Conservation (phyloP, 2,329 filamentous ascomycete genomes). For the Volutella citrinella region DNA sequence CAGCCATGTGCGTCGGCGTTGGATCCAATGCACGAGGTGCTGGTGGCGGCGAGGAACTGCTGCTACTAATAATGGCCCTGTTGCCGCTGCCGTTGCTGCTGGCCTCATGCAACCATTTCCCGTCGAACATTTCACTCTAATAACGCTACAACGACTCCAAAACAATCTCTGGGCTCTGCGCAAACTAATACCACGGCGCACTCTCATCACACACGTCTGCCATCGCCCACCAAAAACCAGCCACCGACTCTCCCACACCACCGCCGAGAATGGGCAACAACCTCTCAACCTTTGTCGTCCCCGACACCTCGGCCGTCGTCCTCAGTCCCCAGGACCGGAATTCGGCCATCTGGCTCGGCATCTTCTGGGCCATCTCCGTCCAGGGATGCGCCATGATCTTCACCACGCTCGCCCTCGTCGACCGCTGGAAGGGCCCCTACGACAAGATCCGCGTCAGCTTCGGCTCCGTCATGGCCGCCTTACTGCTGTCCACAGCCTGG, state of each 20-base stretch:
- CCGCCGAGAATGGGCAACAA: conserved; percentile 36
- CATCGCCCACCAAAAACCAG: neutral
- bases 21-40: too few relatives aligned
- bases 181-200: too few relatives aligned
- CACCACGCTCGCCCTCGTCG: conserved; percentile 38
- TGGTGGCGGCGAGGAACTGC: too few relatives aligned
- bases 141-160: too few relatives aligned
- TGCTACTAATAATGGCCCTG: too few relatives aligned
- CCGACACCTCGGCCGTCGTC: conserved; percentile 35
- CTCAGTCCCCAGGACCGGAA: conserved; percentile 29
- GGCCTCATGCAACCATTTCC: too few relatives aligned
- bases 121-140: too few relatives aligned
- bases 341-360: conserved; percentile 30
- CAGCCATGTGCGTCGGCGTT: too few relatives aligned
- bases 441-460: conserved; percentile 29
- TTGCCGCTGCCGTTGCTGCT: too few relatives aligned
- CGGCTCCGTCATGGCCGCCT: conserved; percentile 28
- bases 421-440: conserved; percentile 39
- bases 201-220: too few relatives aligned
- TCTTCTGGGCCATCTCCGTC: conserved; percentile 33
- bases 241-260: too few relatives aligned
- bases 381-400: conserved; percentile 41
- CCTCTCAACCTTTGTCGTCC: conserved; percentile 35
- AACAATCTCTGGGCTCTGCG: too few relatives aligned
- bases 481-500: conserved; percentile 34